Percentiles rank a stretch among this genome's conserved stretches.
These are phyloP conservation scores for Fusarium devonianum DNA, from an alignment of 2,329 filamentous ascomycete species.

Conservation along the genomic window DNA sequence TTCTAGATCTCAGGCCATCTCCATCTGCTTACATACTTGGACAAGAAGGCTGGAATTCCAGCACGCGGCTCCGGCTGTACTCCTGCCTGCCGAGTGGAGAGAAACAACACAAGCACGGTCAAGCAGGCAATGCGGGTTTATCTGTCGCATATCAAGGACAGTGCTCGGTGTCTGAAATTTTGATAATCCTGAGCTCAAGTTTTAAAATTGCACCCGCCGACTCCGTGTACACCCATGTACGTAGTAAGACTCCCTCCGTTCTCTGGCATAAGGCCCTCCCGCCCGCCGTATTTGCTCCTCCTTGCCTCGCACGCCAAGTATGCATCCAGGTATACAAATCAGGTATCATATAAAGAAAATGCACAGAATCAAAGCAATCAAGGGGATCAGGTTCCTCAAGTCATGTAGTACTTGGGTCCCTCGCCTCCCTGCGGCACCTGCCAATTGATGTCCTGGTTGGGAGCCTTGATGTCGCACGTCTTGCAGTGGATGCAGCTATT, in stretches of 20 bases:
- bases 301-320: slow-evolving; percentile 33
- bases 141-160: not conserved
- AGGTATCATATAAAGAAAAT: slow-evolving; percentile 40
- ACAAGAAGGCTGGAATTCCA: slow-evolving; percentile 12
- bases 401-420: slow-evolving; percentile 76
- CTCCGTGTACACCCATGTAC: slow-evolving; percentile 29
- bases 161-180: not conserved
- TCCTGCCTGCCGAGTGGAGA: slow-evolving; percentile 1
- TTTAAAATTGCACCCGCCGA: slow-evolving; percentile 14
- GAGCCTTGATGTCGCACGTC: slow-evolving; percentile 98
- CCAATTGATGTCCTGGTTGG: slow-evolving; percentile 97
- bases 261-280: slow-evolving; percentile 14
- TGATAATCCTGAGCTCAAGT: not conserved
- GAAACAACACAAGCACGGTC: not conserved
- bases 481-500: slow-evolving; percentile 97
- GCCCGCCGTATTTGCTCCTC: slow-evolving; percentile 12
- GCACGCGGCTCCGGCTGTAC: slow-evolving; percentile 16
- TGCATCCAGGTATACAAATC: slow-evolving; percentile 36
- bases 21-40: slow-evolving; percentile 30
- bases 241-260: slow-evolving; percentile 21
- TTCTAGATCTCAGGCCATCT: slow-evolving; percentile 23
- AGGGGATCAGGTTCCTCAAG: slow-evolving; percentile 45
- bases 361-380: slow-evolving; percentile 11
- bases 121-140: not conserved
- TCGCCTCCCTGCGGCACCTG: slow-evolving; percentile 92